A percentile compares a stretch with the other conserved stretches of the same genome.
Evolutionary conservation across 345 rosid species (phyloP).

Genomic region (Trapa bicornis): DNA sequence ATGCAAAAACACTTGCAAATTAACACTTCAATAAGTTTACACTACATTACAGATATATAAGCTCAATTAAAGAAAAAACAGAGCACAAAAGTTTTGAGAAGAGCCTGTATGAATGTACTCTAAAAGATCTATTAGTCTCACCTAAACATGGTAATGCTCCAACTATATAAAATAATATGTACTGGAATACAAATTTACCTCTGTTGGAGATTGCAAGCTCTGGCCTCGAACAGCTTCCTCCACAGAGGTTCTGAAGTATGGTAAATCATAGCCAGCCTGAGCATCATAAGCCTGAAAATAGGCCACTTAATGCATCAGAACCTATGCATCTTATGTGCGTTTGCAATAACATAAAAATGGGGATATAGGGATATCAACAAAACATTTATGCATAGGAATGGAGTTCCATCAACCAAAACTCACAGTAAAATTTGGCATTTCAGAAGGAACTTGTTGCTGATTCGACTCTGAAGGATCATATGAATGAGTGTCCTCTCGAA

Average conservation of each 20-base stretch:
- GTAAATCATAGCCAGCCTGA: conserved; percentile 50
- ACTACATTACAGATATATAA: background rate
- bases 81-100: background rate
- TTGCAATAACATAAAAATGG: too few species aligned
- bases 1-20: too few species aligned
- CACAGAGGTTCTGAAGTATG: conserved; percentile 56
- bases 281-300: conserved; percentile 44
- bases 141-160: background rate
- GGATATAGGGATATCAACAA: background rate
- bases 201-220: conserved; percentile 50
- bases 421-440: conserved; percentile 48
- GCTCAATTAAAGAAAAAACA: background rate
- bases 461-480: conserved; percentile 44
- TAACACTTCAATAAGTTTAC: background rate
- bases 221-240: conserved; percentile 51
- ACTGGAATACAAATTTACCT: conserved; percentile 31
- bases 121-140: background rate
- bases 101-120: background rate
- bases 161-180: background rate
- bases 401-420: conserved; percentile 18
- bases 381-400: background rate
- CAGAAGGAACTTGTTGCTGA: conserved; percentile 50
- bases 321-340: too few species aligned
- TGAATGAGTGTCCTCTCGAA: conserved; percentile 35
- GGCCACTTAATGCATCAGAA: background rate